Conservation (phyloP, 345 rosid species). For the Combretum micranthum region DNA sequence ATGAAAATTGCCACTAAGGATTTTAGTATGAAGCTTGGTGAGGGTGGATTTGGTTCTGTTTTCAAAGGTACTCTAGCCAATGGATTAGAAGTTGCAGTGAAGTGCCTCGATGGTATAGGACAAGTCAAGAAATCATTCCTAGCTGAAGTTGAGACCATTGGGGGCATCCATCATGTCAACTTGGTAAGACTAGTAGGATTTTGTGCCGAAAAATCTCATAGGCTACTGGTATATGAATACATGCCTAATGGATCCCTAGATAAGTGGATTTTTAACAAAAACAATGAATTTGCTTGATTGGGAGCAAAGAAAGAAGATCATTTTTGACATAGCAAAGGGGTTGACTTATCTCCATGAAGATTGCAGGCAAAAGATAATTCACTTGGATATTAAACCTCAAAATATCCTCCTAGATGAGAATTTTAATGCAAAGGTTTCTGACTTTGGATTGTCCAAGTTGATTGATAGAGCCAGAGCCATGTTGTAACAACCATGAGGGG, state of each 20-base stretch:
- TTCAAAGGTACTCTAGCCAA: conserved; percentile 15
- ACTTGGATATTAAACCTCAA: conserved; percentile 11
- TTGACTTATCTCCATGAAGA: conserved; percentile 24
- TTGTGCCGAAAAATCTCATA: conserved; percentile 20
- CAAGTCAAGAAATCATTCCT: conserved; percentile 20
- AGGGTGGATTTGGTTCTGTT: conserved; percentile 34
- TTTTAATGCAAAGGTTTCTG: conserved; percentile 14
- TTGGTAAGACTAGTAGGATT: conserved; percentile 23
- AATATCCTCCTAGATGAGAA: conserved; percentile 12
- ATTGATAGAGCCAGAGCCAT: conserved; percentile 8
- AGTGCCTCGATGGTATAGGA: conserved; percentile 12
- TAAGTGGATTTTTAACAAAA: conserved; percentile 17
- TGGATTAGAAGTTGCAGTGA: conserved; percentile 25
- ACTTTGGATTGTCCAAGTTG: conserved; percentile 14
- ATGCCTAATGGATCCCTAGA: conserved; percentile 24
- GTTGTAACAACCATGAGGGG: conserved; percentile 10
- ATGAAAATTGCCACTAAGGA: conserved; percentile 7
- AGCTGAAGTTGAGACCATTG: conserved; percentile 26
- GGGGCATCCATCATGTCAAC: conserved; percentile 31
- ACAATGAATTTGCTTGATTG: conserved; percentile 7
- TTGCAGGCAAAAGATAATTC: conserved; percentile 17
- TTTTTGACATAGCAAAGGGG: conserved; percentile 27
- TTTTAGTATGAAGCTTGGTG: conserved; percentile 18
- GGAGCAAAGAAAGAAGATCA: conserved; percentile 23
- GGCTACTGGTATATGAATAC: conserved; percentile 20